Evolutionary conservation across 169 alveolate genomes (phyloP), one percentile per base, ranked within the genome.

Genomic region (Neospora caninum): DNA sequence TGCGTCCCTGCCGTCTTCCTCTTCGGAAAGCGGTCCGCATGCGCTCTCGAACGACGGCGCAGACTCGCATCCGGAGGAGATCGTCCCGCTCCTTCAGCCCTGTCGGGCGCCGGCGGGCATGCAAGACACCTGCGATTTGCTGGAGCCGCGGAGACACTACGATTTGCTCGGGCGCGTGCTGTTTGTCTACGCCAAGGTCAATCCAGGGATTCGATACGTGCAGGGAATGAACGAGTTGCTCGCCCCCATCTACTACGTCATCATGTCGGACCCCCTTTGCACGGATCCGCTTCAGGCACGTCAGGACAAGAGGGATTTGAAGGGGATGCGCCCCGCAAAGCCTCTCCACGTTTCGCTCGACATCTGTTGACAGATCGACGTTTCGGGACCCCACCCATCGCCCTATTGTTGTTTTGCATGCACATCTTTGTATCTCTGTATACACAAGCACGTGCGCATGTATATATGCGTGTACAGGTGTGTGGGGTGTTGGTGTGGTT

Each of bases 191-290:
- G 98, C 99, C 0, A 97, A 95, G 86, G 95, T 96, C 87, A 97
- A 97, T 92, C 97, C 98, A 31, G 98, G 97, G 88, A 89, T 94
- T 34, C 91, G 94, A 49, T 94, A 94, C 80, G 94, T 94, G 13
- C 96, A 94, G 64, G 99, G 99, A 89, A 98, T 98, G 99, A 97
- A 98, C 94, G 99, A 98, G 92, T 88, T 98, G 38, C 94, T 98
- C 49, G 98, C 99, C 45, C 96, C 97, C 49, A 92, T 98, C 54
- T 97, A 97, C 92, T 97, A 93, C 78, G 95, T 96, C 34, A 95
- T 97, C 64, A 93, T 94, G 93, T 80, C 92, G 4, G 96, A 94
- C 80, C 96, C 96, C 0, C 93, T 93, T 16, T 86, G 73, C 58
- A 84, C 91, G 69, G 94, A 94, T 78, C 88, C 83, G 39, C 93